These are phyloP conservation scores for Albifimbria verrucaria DNA, from an alignment of 2,329 filamentous ascomycete species.

Conservation along the genomic window DNA sequence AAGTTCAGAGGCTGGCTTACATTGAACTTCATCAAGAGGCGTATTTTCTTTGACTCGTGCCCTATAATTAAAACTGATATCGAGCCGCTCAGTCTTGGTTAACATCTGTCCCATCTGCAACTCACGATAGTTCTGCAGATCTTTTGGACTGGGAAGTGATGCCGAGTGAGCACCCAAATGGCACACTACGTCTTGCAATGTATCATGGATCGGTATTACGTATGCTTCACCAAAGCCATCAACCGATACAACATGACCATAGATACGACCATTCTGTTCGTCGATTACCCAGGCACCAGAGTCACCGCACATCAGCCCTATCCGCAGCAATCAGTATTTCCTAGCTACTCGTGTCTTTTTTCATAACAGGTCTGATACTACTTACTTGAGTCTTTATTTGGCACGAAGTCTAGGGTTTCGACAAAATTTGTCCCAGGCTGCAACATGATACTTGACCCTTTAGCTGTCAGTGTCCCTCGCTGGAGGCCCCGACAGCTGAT, in stretches of 20 bases:
- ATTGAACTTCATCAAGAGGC: not conserved
- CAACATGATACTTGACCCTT: not conserved
- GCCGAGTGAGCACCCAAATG: not conserved
- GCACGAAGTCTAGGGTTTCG: not conserved
- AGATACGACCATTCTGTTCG: not conserved
- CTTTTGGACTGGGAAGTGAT: not conserved
- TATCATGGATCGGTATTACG: not conserved
- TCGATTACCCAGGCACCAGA: conserved; percentile 9
- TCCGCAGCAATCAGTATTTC: not conserved
- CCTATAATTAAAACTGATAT: not conserved
- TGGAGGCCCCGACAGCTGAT: not conserved
- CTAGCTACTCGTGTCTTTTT: not conserved
- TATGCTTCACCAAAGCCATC: conserved; percentile 8
- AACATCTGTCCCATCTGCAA: not conserved
- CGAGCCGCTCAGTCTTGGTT: not conserved
- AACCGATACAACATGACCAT: conserved; percentile 6
- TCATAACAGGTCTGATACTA: not conserved
- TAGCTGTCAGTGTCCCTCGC: not conserved
- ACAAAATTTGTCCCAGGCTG: not conserved
- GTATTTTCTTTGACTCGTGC: not conserved
- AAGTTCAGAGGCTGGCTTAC: not conserved
- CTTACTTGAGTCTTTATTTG: not conserved
- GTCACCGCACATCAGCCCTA: conserved; percentile 3
- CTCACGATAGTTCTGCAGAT: not conserved
- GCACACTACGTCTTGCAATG: not conserved